A percentile compares a stretch with the other conserved stretches of the same genome.
phyloP scores from a whole-genome alignment of 1,284 basidiomycete genomes.

The Hymenochaete sp. region DNA sequence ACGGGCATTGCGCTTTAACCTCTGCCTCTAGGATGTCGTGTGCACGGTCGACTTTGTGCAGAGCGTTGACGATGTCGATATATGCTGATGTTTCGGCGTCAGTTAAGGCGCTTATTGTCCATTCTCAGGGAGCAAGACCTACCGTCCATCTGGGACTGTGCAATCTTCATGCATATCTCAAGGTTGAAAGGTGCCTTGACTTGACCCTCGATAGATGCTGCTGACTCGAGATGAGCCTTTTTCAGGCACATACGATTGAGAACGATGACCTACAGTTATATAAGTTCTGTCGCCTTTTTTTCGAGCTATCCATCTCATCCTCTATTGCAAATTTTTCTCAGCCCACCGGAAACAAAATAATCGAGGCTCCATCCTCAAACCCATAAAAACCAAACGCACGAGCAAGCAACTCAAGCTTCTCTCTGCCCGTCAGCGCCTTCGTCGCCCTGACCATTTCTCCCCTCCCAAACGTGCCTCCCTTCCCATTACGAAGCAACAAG shows the following conservation, averaged over 20 bases:
- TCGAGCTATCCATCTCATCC: conserved; percentile 59
- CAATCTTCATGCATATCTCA: conserved; percentile 53
- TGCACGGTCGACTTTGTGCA: conserved; percentile 57
- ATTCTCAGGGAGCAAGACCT: conserved; percentile 19
- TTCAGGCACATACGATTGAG: too few relatives aligned
- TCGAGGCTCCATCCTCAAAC: too few relatives aligned
- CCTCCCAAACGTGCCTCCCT: conserved; percentile 57
- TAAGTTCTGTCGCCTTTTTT: too few relatives aligned
- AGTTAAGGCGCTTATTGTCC: neutral
- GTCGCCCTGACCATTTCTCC: conserved; percentile 63
- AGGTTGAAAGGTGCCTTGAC: conserved; percentile 55
- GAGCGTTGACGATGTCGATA: conserved; percentile 55
- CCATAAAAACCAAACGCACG: conserved; percentile 37
- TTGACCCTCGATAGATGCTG: conserved; percentile 22
- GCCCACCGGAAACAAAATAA: conserved; percentile 1
- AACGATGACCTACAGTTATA: too few relatives aligned
- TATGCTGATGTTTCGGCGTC: conserved; percentile 36
- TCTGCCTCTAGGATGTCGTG: conserved; percentile 44
- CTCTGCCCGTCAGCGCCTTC: conserved; percentile 60
- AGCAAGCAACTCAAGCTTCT: conserved; percentile 69
- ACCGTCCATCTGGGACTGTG: conserved; percentile 65
- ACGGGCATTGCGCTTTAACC: conserved; percentile 39
- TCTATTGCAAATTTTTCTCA: conserved; percentile 33
- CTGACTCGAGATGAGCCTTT: too few relatives aligned
- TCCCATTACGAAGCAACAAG: conserved; percentile 65